A percentile compares a stretch with the other conserved stretches of the same genome.
Evolutionary conservation across 768 basidiomycete species (phyloP).

Genomic region (Trametes sanguinea): DNA sequence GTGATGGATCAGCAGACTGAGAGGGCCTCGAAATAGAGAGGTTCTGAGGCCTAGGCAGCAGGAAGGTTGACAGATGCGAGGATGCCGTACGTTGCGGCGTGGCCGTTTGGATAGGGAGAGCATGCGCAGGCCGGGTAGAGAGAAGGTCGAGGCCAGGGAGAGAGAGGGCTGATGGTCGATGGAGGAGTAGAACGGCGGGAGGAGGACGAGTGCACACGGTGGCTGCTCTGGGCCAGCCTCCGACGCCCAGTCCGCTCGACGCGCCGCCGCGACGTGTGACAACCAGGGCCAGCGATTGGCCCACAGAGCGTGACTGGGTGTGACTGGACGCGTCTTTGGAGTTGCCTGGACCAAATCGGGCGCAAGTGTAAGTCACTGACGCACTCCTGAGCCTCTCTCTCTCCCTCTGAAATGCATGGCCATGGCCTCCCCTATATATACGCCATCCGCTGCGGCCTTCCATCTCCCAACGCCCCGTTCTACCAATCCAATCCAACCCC

Average conservation of each 20-base stretch:
- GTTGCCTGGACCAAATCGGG: constrained; percentile 6
- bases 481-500: neutral
- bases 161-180: neutral
- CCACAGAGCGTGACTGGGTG: neutral
- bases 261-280: constrained; percentile 1
- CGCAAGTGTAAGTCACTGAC: constrained; percentile 4
- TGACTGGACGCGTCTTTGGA: constrained; percentile 8
- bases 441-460: neutral
- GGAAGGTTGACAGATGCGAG: neutral
- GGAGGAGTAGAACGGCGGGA: constrained; percentile 7
- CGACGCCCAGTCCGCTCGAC: constrained; percentile 3
- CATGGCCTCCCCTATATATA: constrained; percentile 10
- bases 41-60: neutral
- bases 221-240: neutral
- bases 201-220: neutral
- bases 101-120: neutral
- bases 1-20: neutral
- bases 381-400: neutral
- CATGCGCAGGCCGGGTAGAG: neutral
- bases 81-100: neutral
- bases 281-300: neutral
- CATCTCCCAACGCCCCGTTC: neutral
- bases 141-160: neutral
- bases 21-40: neutral
- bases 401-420: neutral